phyloP scores from a whole-genome alignment of 148 eudicot genomes.

The Gaultheria prostrata region DNA sequence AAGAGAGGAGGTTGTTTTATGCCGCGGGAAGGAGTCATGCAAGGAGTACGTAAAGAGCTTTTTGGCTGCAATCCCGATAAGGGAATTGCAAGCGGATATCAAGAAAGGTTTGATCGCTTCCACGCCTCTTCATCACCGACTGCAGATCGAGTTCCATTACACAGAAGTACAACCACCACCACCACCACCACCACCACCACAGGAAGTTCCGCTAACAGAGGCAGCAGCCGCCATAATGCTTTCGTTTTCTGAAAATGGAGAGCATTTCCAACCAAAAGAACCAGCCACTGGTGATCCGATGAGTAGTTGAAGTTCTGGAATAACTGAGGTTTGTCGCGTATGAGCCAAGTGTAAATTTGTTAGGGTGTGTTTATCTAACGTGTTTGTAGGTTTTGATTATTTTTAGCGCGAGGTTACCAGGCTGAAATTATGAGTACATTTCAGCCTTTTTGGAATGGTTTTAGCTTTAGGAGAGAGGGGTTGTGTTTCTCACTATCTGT shows the following conservation, averaged over 20 bases:
- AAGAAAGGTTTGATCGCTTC: slow-evolving; percentile 75
- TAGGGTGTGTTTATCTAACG: slow-evolving; percentile 19
- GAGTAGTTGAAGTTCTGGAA: slow-evolving; percentile 12
- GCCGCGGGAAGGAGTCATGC: slow-evolving; percentile 78
- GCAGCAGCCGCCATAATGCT: slow-evolving; percentile 5
- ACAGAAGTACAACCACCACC: slow-evolving; percentile 32
- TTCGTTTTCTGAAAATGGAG: neutral
- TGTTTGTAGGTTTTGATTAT: neutral
- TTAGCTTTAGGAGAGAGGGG: neutral
- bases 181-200: neutral
- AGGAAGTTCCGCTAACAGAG: slow-evolving; percentile 19
- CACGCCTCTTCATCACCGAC: slow-evolving; percentile 68
- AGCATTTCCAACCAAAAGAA: neutral
- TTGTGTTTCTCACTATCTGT: neutral
- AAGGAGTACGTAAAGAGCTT: slow-evolving; percentile 89
- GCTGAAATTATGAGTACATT: neutral
- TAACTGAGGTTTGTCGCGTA: slow-evolving; percentile 1
- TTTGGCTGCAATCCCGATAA: slow-evolving; percentile 82
- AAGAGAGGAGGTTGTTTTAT: slow-evolving; percentile 34
- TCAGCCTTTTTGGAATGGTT: neutral
- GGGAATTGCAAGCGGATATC: slow-evolving; percentile 77
- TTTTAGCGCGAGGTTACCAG: neutral
- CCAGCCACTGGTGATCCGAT: neutral
- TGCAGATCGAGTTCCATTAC: slow-evolving; percentile 86
- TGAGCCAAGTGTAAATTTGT: slow-evolving; percentile 13